phyloP scores from a whole-genome alignment of 2,329 filamentous ascomycete species.

The Teratosphaeria zuluensis region DNA sequence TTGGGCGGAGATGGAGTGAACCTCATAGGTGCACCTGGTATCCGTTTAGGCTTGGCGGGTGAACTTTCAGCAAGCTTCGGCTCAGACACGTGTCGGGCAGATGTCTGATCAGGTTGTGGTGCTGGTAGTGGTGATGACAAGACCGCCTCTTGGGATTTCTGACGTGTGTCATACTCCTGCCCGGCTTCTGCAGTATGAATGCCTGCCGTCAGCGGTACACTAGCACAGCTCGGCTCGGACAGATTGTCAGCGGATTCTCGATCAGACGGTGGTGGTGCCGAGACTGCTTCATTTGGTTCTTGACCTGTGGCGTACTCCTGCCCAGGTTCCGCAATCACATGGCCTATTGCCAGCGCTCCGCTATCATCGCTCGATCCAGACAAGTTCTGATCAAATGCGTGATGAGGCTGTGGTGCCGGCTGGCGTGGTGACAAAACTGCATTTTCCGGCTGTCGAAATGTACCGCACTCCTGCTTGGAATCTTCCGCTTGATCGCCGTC shows the following conservation, averaged over 20 bases:
- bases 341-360: too few relatives aligned
- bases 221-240: too few relatives aligned
- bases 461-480: neutral
- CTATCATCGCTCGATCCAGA: slow-evolving; percentile 6
- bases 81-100: slow-evolving; percentile 13
- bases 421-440: neutral
- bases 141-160: neutral
- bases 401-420: neutral
- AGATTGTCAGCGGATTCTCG: too few relatives aligned
- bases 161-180: neutral
- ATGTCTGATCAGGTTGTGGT: slow-evolving; percentile 2
- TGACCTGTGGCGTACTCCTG: too few relatives aligned
- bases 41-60: slow-evolving; percentile 7
- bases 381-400: slow-evolving; percentile 9
- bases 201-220: too few relatives aligned
- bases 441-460: neutral
- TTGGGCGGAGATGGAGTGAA: slow-evolving; percentile 15
- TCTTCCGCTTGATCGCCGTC: neutral
- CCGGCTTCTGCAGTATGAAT: neutral
- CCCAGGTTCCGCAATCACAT: too few relatives aligned
- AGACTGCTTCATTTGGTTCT: too few relatives aligned
- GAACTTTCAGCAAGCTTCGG: slow-evolving; percentile 1
- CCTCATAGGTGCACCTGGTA: slow-evolving; percentile 20
- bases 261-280: too few relatives aligned
- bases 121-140: neutral